Evolutionary conservation across 179 eudicot species (phyloP).

Genomic region (Heliamphora ciliata): DNA sequence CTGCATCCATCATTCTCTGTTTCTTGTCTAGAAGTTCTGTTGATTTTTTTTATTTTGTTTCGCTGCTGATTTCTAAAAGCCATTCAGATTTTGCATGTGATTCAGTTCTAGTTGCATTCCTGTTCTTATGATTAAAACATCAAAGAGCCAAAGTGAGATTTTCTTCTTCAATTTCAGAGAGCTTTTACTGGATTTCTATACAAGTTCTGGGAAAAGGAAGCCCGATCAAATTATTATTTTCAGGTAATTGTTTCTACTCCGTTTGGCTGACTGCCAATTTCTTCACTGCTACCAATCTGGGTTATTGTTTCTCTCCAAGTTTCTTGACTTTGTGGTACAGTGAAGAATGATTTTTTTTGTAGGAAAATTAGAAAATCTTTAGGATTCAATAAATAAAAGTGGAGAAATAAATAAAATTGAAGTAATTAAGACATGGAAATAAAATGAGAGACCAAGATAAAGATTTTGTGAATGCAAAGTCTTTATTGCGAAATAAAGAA

Average conservation of each 20-base stretch:
- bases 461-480: no score
- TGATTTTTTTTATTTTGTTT: background rate
- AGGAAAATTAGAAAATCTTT: background rate
- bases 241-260: constrained; percentile 30
- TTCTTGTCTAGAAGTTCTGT: background rate
- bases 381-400: no score
- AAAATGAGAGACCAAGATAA: no score
- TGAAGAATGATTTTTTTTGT: background rate
- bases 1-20: background rate
- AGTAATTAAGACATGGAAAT: no score
- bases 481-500: no score
- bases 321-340: background rate
- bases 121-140: background rate
- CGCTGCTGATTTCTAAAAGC: background rate
- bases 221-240: constrained; percentile 75
- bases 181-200: constrained; percentile 53
- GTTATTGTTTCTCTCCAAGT: background rate
- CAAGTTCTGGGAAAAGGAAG: constrained; percentile 67
- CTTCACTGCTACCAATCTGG: background rate
- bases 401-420: no score
- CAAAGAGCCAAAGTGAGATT: background rate
- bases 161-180: constrained; percentile 41
- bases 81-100: background rate
- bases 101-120: background rate
- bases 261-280: background rate